Evolutionary conservation across 495 filamentous ascomycete species (phyloP).

Genomic region (Rostrohypoxylon terebratum): DNA sequence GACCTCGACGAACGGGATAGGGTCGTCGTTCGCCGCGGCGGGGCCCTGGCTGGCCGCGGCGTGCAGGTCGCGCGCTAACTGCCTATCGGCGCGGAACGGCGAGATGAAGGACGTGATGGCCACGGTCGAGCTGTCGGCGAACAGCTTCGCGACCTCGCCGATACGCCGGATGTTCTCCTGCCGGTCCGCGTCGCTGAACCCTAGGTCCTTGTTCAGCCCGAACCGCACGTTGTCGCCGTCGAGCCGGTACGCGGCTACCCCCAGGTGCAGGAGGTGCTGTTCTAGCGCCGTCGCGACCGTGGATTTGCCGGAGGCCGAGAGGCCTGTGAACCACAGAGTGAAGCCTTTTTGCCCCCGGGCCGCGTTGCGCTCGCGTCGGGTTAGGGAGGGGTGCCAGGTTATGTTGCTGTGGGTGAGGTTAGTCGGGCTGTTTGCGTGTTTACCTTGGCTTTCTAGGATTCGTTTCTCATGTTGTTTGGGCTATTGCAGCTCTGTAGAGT

Average conservation of each 20-base stretch:
- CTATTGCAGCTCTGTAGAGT: background rate
- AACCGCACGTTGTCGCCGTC: conserved; percentile 99
- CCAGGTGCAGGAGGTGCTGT: conserved; percentile 89
- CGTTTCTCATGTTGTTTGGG: background rate
- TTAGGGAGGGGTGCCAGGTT: conserved; percentile 94
- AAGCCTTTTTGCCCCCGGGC: conserved; percentile 87
- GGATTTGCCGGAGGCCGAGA: conserved; percentile 95
- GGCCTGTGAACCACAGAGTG: conserved; percentile 97
- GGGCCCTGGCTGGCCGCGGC: conserved; percentile 59
- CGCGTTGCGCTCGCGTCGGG: conserved; percentile 81
- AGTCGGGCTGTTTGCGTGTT: conserved; percentile 4
- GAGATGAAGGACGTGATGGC: conserved; percentile 97
- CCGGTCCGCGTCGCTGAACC: conserved; percentile 90
- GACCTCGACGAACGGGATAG: conserved; percentile 90
- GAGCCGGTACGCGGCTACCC: conserved; percentile 86
- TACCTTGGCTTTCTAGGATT: background rate
- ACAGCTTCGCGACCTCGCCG: conserved; percentile 95
- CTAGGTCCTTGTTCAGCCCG: conserved; percentile 96
- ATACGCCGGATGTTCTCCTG: conserved; percentile 98
- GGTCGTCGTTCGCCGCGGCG: conserved; percentile 57
- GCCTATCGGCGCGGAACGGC: conserved; percentile 86
- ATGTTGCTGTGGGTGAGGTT: conserved; percentile 77
- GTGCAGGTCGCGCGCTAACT: conserved; percentile 84
- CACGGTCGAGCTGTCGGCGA: conserved; percentile 88
- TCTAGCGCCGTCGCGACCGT: conserved; percentile 96